Evolutionary conservation across 2,329 filamentous ascomycete genomes (phyloP), one percentile per base, ranked within the genome.

Genomic region (Fulvia fulva): DNA sequence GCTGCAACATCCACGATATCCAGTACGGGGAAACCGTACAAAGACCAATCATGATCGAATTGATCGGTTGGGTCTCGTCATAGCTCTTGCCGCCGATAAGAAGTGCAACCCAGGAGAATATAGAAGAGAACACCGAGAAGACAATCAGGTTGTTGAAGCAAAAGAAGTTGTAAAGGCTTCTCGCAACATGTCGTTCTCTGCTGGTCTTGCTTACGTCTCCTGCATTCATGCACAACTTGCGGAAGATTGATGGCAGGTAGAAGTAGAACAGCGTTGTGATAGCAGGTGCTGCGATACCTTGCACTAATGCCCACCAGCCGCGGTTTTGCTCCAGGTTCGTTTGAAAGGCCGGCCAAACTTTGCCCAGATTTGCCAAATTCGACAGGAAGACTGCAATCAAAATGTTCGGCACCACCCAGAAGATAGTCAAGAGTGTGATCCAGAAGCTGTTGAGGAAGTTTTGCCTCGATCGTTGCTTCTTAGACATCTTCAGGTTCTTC

Each of bases 71-170:
- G 16, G 83, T 81, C 1, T 87, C 76, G 23, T 83, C 68, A 51
- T 96, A 84, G 1, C 66, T 80, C 19, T 80, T 76, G 41, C 84
- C 82, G 0, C 81, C 74, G 3, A 80, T 73, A 0, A 84, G 45
- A 34, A 43, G 52, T 37, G 96, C 85, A 8, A 91, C 78, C 67
- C 92, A 91, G 1, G 79, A 78, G 85, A 90, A 97, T 16, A 91
- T 76, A 1, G 90, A 86, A 46, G 89, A 90, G 74, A 97, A 97
- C 14, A 96, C 79, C 11, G 92, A 97, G 75, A 97, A 97, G 58
- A 97, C 87, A 65, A 99, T 79, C 56, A 99, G 76, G 71, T 97
- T 97, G 82, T 99, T 99, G 80, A 99, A 91, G 53, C 97, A 84
- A 75, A 99, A 99, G 78, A 99, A 99, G 19, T 89, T 83, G 75